Evolutionary conservation across 768 basidiomycete species (phyloP).

Genomic region (Pulveroboletus sp.): DNA sequence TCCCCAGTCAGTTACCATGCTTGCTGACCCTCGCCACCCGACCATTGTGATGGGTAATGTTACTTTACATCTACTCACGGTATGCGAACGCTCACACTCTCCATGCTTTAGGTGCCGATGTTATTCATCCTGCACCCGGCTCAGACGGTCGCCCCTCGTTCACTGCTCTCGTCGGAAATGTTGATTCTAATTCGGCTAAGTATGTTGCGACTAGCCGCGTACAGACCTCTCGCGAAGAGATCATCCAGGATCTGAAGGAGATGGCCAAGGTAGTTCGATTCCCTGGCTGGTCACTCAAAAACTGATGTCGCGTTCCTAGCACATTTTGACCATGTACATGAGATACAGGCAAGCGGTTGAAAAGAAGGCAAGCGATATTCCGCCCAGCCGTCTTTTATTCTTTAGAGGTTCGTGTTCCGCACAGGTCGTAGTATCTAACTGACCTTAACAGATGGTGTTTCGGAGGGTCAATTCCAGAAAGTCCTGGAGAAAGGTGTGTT

Average conservation of each 20-base stretch:
- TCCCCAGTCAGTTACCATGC: slow-evolving; percentile 54
- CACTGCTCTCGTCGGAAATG: slow-evolving; percentile 74
- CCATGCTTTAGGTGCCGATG: slow-evolving; percentile 59
- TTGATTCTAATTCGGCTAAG: slow-evolving; percentile 73
- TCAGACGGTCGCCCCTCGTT: slow-evolving; percentile 78
- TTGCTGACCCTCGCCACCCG: slow-evolving; percentile 68
- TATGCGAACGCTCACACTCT: slow-evolving; percentile 1
- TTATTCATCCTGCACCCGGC: slow-evolving; percentile 80
- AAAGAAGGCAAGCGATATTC: slow-evolving; percentile 37
- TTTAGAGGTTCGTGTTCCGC: slow-evolving; percentile 54
- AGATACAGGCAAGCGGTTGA: slow-evolving; percentile 53
- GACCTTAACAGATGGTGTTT: slow-evolving; percentile 43
- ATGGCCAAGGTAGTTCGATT: slow-evolving; percentile 53
- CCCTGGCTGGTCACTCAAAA: not conserved
- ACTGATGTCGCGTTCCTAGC: slow-evolving; percentile 33
- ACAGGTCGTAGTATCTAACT: not conserved
- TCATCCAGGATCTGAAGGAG: slow-evolving; percentile 63
- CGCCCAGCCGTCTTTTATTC: slow-evolving; percentile 72
- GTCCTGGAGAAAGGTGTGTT: slow-evolving; percentile 51
- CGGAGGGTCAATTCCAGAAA: slow-evolving; percentile 49
- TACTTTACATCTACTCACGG: not conserved
- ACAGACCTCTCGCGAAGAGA: slow-evolving; percentile 67
- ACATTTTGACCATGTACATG: slow-evolving; percentile 55
- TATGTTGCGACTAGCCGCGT: slow-evolving; percentile 61
- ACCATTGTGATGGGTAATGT: slow-evolving; percentile 74